Evolutionary conservation across 2,329 filamentous ascomycete species (phyloP).

Genomic region (Neonectria coccinea): DNA sequence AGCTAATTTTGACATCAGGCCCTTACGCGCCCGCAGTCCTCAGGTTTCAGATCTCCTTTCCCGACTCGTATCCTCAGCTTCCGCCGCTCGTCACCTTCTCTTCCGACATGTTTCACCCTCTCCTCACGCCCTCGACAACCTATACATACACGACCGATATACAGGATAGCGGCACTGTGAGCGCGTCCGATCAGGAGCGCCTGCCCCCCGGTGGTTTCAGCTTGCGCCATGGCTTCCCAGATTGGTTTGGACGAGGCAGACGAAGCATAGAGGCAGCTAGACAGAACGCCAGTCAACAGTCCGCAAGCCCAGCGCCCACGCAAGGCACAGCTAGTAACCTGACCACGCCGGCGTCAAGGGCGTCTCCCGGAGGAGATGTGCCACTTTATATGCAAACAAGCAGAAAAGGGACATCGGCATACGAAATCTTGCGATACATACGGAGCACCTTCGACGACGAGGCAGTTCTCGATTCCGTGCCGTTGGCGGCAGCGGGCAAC

Average conservation of each 20-base stretch:
- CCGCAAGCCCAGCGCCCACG: slow-evolving; percentile 43
- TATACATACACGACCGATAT: slow-evolving; percentile 90
- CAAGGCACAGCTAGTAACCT: slow-evolving; percentile 37
- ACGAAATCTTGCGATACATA: slow-evolving; percentile 83
- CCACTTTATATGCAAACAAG: slow-evolving; percentile 57
- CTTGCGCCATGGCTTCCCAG: slow-evolving; percentile 88
- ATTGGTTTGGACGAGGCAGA: slow-evolving; percentile 80
- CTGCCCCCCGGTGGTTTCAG: slow-evolving; percentile 92
- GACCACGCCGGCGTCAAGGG: slow-evolving; percentile 49
- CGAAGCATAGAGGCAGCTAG: slow-evolving; percentile 55
- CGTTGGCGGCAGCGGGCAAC: slow-evolving; percentile 86
- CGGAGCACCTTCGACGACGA: slow-evolving; percentile 84
- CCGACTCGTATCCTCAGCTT: slow-evolving; percentile 79
- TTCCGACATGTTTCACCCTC: slow-evolving; percentile 94
- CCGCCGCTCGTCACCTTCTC: slow-evolving; percentile 89
- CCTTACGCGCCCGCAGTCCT: slow-evolving; percentile 90
- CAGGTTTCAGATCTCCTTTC: slow-evolving; percentile 91
- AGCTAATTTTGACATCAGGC: slow-evolving; percentile 62
- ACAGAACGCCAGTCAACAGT: slow-evolving; percentile 56
- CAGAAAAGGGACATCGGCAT: slow-evolving; percentile 64
- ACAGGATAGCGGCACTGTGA: slow-evolving; percentile 80
- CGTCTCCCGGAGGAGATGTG: slow-evolving; percentile 43
- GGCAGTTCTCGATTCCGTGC: slow-evolving; percentile 79
- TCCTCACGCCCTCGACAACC: slow-evolving; percentile 92
- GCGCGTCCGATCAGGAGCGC: slow-evolving; percentile 84